Evolutionary conservation across 106 monocot species (phyloP), one percentile per base, ranked within the genome.

Genomic region (Apostasia ramifera): DNA sequence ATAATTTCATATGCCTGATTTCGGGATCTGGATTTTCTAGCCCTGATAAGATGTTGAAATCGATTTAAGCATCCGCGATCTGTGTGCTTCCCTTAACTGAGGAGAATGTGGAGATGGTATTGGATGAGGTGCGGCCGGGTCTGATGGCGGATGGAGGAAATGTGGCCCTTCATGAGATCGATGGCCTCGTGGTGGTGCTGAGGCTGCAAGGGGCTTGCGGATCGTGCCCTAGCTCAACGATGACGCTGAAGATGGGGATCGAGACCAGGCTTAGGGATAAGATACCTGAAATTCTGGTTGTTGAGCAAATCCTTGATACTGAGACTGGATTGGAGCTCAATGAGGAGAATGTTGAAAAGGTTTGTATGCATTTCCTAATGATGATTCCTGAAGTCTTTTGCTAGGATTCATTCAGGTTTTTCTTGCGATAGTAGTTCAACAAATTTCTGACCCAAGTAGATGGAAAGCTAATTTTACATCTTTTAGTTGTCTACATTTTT

Each of bases 131-230:
- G 70, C 70, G 97, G 63, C 92, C 97, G 5, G 77, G 97, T 57
- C 75, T 98, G 44, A 92, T 92, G 89, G 92, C 89, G 0, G 97
- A 98, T 51, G 97, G 97, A 67, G 97, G 95, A 12, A 95, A 98
- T 51, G 97, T 98, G 47, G 97, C 83, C 1, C 72, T 89, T 47
- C 92, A 98, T 57, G 97, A 98, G 73, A 98, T 98, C 14, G 97
- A 98, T 37, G 97, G 92, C 46, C 81, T 92, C n/a, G 92, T 98
- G 4, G 92, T 98, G 54, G 85, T 98, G 59, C 68, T 98, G 65
- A 92, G 90, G 74, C 81, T 98, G 41, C 89, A 98, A 66, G 92
- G 97, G 47, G 92, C 97, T 2, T 92, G 97, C 48, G 97, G 97
- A 40, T 98, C 97, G 0, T 98, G 92, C 65, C 95, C 92, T 6